Conservation (phyloP, 352 stramenopile species). For the Phytophthora pisi region DNA sequence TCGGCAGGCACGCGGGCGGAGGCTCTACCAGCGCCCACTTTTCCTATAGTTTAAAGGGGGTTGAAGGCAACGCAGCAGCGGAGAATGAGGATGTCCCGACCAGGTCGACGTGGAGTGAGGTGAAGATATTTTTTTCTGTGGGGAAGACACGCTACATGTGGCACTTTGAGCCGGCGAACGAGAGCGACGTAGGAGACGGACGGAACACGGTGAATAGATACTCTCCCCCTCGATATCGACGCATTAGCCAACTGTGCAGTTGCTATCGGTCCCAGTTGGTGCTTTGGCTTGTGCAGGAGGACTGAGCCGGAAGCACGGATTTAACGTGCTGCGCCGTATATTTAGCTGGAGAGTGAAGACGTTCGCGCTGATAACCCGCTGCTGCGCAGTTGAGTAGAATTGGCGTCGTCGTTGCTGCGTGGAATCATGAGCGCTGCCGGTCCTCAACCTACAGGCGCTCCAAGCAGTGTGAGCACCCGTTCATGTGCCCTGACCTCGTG, state of each 20-base stretch:
- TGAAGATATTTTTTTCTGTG: conserved; percentile 9
- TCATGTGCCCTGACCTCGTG: not conserved
- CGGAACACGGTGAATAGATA: conserved; percentile 42
- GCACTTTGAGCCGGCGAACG: conserved; percentile 9
- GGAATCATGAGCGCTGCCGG: conserved; percentile 80
- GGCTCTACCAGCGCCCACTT: conserved; percentile 4
- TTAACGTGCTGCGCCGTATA: conserved; percentile 24
- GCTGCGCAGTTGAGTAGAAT: not conserved
- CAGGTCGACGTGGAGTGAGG: conserved; percentile 17
- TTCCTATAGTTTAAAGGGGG: conserved; percentile 12
- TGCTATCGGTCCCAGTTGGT: conserved; percentile 5
- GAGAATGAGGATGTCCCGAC: conserved; percentile 5
- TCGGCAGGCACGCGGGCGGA: conserved; percentile 1
- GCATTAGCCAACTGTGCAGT: conserved; percentile 11
- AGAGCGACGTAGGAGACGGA: conserved; percentile 29
- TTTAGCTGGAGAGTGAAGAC: conserved; percentile 26
- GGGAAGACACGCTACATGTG: conserved; percentile 29
- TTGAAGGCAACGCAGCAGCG: conserved; percentile 2
- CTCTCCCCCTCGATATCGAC: conserved; percentile 19
- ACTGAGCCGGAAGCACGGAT: not conserved
- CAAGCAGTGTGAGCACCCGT: conserved; percentile 36
- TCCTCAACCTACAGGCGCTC: conserved; percentile 25
- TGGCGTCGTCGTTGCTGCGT: not conserved
- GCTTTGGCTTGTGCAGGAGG: conserved; percentile 8
- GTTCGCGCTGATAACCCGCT: not conserved